Conservation (phyloP, 2,329 filamentous ascomycete genomes). For the Niveomyces coronatus region DNA sequence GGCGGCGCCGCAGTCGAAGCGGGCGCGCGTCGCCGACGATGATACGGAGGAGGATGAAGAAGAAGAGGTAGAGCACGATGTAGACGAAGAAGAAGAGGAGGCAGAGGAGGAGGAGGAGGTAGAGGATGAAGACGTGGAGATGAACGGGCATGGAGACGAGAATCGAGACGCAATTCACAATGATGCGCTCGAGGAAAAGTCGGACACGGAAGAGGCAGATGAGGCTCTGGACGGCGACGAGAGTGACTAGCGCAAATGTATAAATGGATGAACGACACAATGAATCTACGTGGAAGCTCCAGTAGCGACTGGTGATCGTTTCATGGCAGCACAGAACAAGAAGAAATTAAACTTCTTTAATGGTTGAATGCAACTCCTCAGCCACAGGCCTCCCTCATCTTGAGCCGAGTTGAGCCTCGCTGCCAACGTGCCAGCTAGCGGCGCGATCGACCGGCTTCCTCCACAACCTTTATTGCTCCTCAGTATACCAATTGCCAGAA, state of each 20-base stretch:
- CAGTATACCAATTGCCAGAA: neutral
- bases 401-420: neutral
- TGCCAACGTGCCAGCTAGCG: too few relatives aligned
- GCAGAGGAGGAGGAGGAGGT: slow-evolving; percentile 36
- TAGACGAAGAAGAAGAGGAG: slow-evolving; percentile 23
- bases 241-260: slow-evolving; percentile 34
- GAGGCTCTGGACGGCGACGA: slow-evolving; percentile 55
- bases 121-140: slow-evolving; percentile 36
- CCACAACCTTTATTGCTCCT: slow-evolving; percentile 1
- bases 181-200: slow-evolving; percentile 41
- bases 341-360: too few relatives aligned
- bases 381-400: slow-evolving; percentile 1
- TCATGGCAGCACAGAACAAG: neutral
- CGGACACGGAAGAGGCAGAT: slow-evolving; percentile 40
- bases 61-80: slow-evolving; percentile 25
- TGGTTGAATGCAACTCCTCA: too few relatives aligned
- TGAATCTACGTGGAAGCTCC: neutral
- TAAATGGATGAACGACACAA: neutral
- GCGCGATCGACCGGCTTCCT: slow-evolving; percentile 4
- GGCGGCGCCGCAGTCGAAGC: slow-evolving; percentile 25
- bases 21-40: slow-evolving; percentile 38
- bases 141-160: slow-evolving; percentile 42
- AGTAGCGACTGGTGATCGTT: too few relatives aligned
- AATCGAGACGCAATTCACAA: slow-evolving; percentile 42
- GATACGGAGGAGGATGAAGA: slow-evolving; percentile 33